phyloP scores from a whole-genome alignment of 2,329 filamentous ascomycete genomes.

The Beauveria varroae region DNA sequence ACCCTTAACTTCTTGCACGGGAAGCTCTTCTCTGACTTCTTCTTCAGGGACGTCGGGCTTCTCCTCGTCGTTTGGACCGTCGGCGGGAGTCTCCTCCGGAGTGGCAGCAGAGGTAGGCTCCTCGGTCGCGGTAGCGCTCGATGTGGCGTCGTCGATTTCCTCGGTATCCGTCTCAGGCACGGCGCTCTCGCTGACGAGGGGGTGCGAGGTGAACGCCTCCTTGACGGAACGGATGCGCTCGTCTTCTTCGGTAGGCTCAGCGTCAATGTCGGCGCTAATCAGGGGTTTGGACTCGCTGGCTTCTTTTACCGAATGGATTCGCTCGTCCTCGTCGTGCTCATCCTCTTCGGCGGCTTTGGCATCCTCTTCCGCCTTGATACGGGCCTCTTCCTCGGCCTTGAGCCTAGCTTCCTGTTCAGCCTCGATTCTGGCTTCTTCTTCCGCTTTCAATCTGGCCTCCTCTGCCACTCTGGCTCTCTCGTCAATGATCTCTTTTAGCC shows the following conservation, averaged over 20 bases:
- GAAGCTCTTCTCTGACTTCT: background rate
- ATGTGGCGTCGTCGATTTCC: background rate
- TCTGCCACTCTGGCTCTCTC: conserved; percentile 23
- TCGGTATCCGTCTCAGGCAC: background rate
- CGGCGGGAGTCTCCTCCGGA: background rate
- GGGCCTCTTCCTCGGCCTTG: conserved; percentile 15
- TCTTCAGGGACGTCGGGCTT: background rate
- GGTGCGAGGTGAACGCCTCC: background rate
- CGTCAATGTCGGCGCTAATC: background rate
- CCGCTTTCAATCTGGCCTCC: conserved; percentile 22
- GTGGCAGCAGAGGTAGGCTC: background rate
- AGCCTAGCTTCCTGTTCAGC: conserved; percentile 16
- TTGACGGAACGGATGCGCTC: conserved; percentile 1
- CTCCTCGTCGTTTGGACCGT: background rate
- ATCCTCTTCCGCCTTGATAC: conserved; percentile 20
- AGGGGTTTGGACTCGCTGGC: conserved; percentile 5
- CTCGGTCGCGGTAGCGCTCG: background rate
- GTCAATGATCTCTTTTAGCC: conserved; percentile 43
- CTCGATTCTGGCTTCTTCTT: conserved; percentile 13
- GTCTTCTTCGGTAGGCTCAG: background rate
- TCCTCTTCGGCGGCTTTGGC: conserved; percentile 16
- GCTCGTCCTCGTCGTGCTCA: conserved; percentile 11
- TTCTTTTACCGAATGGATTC: conserved; percentile 16
- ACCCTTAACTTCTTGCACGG: background rate
- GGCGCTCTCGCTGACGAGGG: background rate